Conservation (phyloP, 2,329 filamentous ascomycete species). For the Fusarium devonianum region DNA sequence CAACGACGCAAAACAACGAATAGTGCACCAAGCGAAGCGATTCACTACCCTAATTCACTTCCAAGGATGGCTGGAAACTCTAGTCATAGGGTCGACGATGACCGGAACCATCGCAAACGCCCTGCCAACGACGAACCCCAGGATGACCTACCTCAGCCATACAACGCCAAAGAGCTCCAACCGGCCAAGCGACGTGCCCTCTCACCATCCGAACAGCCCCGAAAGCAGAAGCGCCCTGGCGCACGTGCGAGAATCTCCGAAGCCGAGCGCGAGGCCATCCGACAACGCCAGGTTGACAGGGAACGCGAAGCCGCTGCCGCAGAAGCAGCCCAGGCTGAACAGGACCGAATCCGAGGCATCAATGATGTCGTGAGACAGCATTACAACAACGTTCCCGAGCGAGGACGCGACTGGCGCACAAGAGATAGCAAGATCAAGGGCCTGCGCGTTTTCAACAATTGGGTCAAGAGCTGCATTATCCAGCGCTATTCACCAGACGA, state of each 20-base stretch:
- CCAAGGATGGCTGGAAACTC: conserved; percentile 29
- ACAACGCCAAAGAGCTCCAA: conserved; percentile 65
- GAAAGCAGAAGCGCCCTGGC: conserved; percentile 74
- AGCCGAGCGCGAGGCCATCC: conserved; percentile 71
- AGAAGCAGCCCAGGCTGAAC: conserved; percentile 48
- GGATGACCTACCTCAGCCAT: conserved; percentile 63
- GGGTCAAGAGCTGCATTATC: conserved; percentile 97
- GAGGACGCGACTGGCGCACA: conserved; percentile 91
- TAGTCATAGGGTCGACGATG: conserved; percentile 19
- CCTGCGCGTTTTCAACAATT: conserved; percentile 94
- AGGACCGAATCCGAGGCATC: conserved; percentile 59
- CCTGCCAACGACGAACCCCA: conserved; percentile 46
- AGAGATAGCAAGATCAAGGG: conserved; percentile 96
- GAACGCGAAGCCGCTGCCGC: conserved; percentile 53
- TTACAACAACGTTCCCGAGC: conserved; percentile 95
- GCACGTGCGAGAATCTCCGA: conserved; percentile 72
- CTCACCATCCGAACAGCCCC: conserved; percentile 63
- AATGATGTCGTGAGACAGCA: conserved; percentile 90
- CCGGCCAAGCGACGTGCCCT: conserved; percentile 65
- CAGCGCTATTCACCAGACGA: conserved; percentile 92
- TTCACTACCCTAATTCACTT: background rate
- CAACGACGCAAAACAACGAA: conserved; percentile 3
- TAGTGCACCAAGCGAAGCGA: background rate
- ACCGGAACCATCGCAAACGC: conserved; percentile 43
- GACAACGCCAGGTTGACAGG: conserved; percentile 66